Evolutionary conservation across 2,329 filamentous ascomycete species (phyloP).

Genomic region (Trichoderma pleuroti): DNA sequence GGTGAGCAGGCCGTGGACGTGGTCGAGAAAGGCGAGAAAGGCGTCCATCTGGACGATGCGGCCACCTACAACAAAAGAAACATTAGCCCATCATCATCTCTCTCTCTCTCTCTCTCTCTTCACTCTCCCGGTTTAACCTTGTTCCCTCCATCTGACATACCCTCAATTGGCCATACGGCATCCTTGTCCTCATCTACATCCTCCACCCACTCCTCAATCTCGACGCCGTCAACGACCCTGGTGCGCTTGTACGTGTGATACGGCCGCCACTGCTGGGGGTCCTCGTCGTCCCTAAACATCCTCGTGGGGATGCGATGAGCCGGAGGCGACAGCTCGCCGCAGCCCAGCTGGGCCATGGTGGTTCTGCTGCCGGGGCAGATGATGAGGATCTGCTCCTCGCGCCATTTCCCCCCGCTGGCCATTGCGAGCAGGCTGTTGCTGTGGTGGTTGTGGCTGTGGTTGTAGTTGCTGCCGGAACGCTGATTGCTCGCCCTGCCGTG

Average conservation of each 20-base stretch:
- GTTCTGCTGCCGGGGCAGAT: constrained; percentile 83
- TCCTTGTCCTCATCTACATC: constrained; percentile 84
- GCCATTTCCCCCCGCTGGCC: constrained; percentile 58
- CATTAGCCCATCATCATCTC: neutral
- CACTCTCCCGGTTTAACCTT: neutral
- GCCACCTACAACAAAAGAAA: constrained; percentile 53
- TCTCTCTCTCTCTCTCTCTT: neutral
- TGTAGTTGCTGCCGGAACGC: neutral
- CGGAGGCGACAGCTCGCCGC: constrained; percentile 89
- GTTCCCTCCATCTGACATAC: constrained; percentile 33
- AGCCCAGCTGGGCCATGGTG: constrained; percentile 85
- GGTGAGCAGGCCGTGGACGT: constrained; percentile 85
- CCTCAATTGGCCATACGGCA: constrained; percentile 79
- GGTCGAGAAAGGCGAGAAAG: constrained; percentile 88
- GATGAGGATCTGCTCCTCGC: constrained; percentile 63
- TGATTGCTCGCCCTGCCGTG: neutral
- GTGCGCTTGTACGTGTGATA: constrained; percentile 70
- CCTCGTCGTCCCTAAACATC: constrained; percentile 88
- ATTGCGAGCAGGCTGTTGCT: constrained; percentile 35
- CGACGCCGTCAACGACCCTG: constrained; percentile 47
- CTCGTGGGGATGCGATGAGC: constrained; percentile 80
- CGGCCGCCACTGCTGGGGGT: constrained; percentile 67
- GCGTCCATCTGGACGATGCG: constrained; percentile 86
- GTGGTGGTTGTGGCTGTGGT: neutral
- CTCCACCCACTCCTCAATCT: constrained; percentile 75